Evolutionary conservation across 345 rosid genomes (phyloP).

Genomic region (Hevea brasiliensis): DNA sequence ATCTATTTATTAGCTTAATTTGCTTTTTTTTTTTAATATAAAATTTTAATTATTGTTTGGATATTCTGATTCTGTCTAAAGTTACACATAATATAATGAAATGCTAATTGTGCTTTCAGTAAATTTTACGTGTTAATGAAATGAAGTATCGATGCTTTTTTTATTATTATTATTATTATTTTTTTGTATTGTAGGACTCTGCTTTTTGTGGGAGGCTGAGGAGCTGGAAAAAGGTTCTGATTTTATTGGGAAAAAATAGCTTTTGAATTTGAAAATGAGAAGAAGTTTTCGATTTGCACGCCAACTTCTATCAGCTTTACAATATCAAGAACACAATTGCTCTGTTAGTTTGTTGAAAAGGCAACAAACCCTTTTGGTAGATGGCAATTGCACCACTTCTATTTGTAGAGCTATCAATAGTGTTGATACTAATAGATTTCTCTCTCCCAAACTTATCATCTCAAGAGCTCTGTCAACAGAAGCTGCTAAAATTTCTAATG

Average conservation of each 20-base stretch:
- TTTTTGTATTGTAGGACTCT: not conserved
- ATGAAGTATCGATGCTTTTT: too few species aligned
- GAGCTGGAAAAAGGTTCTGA: not conserved
- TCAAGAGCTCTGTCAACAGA: conserved; percentile 54
- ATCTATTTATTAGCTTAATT: too few species aligned
- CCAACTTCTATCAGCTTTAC: conserved; percentile 41
- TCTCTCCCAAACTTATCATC: conserved; percentile 21
- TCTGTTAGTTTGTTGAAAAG: conserved; percentile 32
- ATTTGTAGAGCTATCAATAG: conserved; percentile 15
- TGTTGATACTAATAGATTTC: conserved; percentile 24
- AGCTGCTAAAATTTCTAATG: conserved; percentile 34
- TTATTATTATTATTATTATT: not conserved
- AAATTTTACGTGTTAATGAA: too few species aligned
- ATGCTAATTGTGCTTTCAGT: too few species aligned
- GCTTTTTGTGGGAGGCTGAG: not conserved
- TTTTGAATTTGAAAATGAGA: conserved; percentile 51
- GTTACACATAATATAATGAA: too few species aligned
- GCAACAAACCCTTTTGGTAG: conserved; percentile 25
- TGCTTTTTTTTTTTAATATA: too few species aligned
- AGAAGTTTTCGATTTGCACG: conserved; percentile 44
- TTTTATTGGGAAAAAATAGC: not conserved
- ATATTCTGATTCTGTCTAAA: too few species aligned
- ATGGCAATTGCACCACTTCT: conserved; percentile 17
- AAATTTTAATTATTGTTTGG: too few species aligned
- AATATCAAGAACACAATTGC: conserved; percentile 27